phyloP scores from a whole-genome alignment of 441 rosid species.

The Croton laevigatus region DNA sequence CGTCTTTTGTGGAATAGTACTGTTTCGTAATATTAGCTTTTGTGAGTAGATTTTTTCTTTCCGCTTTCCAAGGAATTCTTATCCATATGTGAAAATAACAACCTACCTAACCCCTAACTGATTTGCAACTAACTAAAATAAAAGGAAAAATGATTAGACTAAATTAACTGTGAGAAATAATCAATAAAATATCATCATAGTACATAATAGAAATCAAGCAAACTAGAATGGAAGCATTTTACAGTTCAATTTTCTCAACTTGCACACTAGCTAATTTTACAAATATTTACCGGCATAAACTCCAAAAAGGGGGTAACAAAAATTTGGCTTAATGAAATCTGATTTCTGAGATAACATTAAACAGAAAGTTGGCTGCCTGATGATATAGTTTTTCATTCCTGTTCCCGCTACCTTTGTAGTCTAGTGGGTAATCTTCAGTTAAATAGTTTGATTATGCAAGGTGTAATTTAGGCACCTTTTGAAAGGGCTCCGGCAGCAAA shows the following conservation, averaged over 20 bases:
- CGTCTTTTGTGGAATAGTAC: no score
- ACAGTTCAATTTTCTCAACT: background rate
- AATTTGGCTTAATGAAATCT: background rate
- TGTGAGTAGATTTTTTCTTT: no score
- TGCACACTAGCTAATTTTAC: background rate
- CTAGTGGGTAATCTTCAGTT: background rate
- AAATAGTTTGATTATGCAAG: background rate
- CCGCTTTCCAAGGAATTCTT: no score
- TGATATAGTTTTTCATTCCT: background rate
- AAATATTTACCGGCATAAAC: background rate
- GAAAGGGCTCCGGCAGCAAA: constrained; percentile 81
- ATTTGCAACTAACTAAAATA: no score
- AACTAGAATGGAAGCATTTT: background rate
- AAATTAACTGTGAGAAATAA: no score
- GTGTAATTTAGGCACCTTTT: constrained; percentile 26
- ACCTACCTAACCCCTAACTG: no score
- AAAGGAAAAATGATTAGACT: no score
- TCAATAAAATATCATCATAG: no score
- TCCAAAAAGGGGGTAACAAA: no score
- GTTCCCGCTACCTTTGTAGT: background rate
- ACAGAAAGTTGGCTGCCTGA: background rate
- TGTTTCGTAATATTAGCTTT: no score
- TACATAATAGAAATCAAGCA: no score
- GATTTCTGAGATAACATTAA: background rate
- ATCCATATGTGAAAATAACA: no score